phyloP scores from a whole-genome alignment of 352 stramenopile genomes.

The Phytopythium cucurbitacearum region DNA sequence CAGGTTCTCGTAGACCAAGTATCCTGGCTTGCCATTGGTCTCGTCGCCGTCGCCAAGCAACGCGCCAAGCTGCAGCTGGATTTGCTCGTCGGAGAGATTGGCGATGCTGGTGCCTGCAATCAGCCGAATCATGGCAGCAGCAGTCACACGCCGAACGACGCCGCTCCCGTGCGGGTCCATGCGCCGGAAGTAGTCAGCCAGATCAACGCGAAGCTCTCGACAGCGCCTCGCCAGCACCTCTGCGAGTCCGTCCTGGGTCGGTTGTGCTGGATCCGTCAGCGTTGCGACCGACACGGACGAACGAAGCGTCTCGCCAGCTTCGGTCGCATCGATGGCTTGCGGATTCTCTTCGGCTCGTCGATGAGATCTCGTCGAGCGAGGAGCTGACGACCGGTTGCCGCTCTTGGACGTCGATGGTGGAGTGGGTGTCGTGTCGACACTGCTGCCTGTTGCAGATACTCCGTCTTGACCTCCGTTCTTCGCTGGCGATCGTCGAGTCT shows the following conservation, averaged over 20 bases:
- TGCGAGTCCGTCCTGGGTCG: conserved; percentile 8
- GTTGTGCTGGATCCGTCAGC: conserved; percentile 13
- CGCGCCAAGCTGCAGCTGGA: conserved; percentile 10
- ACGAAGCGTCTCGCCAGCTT: neutral
- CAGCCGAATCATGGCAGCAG: conserved; percentile 20
- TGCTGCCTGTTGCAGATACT: neutral
- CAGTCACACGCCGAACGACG: conserved; percentile 20
- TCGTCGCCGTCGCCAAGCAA: conserved; percentile 11
- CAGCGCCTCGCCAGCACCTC: conserved; percentile 23
- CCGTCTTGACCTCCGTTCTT: conserved; percentile 9
- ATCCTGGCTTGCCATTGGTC: conserved; percentile 7
- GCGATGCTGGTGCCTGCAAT: conserved; percentile 12
- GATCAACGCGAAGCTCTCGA: conserved; percentile 18
- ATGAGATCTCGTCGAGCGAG: neutral
- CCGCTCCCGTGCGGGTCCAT: conserved; percentile 23
- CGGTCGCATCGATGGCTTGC: conserved; percentile 1
- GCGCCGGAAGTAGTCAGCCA: conserved; percentile 15
- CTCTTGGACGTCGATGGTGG: conserved; percentile 2
- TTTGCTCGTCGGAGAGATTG: conserved; percentile 5
- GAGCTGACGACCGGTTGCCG: neutral
- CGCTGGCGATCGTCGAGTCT: conserved; percentile 18
- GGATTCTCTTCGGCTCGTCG: neutral
- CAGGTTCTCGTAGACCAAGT: conserved; percentile 21
- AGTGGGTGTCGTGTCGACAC: neutral
- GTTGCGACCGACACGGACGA: conserved; percentile 17